phyloP scores from a whole-genome alignment of 768 basidiomycete species.

The Mycena chlorophos region DNA sequence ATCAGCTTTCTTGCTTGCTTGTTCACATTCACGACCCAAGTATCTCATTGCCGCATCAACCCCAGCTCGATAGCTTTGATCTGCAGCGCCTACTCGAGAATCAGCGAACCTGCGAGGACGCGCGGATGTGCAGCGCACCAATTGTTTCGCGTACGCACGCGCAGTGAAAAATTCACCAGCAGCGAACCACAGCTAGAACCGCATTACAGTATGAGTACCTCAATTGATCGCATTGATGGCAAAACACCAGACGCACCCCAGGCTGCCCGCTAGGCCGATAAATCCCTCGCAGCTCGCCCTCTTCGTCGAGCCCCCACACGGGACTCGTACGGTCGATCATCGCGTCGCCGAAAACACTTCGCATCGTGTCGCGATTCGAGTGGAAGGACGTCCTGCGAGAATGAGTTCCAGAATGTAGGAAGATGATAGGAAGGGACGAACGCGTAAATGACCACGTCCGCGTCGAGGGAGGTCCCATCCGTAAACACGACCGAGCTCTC shows the following conservation, averaged over 20 bases:
- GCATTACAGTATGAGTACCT: background rate
- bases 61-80: slow-evolving; percentile 38
- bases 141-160: slow-evolving; percentile 36
- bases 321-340: slow-evolving; percentile 30
- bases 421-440: slow-evolving; percentile 14
- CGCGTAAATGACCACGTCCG: slow-evolving; percentile 51
- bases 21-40: too few relatives aligned
- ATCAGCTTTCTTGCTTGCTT: too few relatives aligned
- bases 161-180: slow-evolving; percentile 37
- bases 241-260: slow-evolving; percentile 33
- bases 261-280: slow-evolving; percentile 45
- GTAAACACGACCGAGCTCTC: slow-evolving; percentile 37
- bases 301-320: slow-evolving; percentile 43
- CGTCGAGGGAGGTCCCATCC: slow-evolving; percentile 38
- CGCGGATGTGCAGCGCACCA: slow-evolving; percentile 33
- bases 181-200: slow-evolving; percentile 40
- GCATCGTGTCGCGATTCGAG: slow-evolving; percentile 31
- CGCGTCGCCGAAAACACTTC: slow-evolving; percentile 36
- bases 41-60: too few relatives aligned
- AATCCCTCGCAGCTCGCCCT: slow-evolving; percentile 38
- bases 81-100: slow-evolving; percentile 29
- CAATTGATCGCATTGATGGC: background rate
- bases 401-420: background rate
- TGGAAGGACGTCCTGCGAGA: slow-evolving; percentile 34
- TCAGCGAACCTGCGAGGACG: background rate